Base-by-base conservation (phyloP, 768 basidiomycete genomes). In the Hemileccinum rubropunctum region DNA sequence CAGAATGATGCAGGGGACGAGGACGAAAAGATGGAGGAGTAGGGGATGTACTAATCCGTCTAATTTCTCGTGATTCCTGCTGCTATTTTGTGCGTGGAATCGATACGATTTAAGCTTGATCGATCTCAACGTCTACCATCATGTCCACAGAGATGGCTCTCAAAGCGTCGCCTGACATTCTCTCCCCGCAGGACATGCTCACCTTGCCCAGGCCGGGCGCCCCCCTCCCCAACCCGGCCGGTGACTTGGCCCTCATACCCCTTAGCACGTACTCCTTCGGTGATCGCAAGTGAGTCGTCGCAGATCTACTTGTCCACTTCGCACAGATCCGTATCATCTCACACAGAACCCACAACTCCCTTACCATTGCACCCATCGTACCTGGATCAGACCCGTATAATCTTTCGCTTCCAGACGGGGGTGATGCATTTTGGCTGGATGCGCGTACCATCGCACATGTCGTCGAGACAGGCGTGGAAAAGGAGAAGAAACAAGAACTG, bases 351-450 rank as follows among this genome's bases (percentile, higher is more conserved):
- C 73, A 79, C 67, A 90, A 86, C 61, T 82, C 79, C 10, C 73
- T 91, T 47, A 76, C 76, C 57, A 67, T 92, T 46, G 74, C 80
- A 13, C 74, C 85, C 26, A 71, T 90, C 48, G 79, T 79, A 46
- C 74, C 78, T 11, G 65, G 69, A 15, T 70, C 71, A 12, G 64
- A 74, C 47, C 75, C 82, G 1, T 62, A 84, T 34, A 72, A 83
- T 52, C 73, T 88, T 47, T 73, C 82, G 14, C 76, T 91, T 33
- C 71, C 78, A 20, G 79, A 81, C 42, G 86, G 81, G 9, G 89
- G 88, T 18, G 83, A 88, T 39, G 76, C 77, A 2, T 91, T 93
- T 70, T 93, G 91, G 91, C 74, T 93, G 12, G 78, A 83, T 44
- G 69, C 76, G 2, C 76, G 80, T 38, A 88, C 85, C n/a, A 65